phyloP scores from a whole-genome alignment of 331 rosid species.

The Saraca asoca region DNA sequence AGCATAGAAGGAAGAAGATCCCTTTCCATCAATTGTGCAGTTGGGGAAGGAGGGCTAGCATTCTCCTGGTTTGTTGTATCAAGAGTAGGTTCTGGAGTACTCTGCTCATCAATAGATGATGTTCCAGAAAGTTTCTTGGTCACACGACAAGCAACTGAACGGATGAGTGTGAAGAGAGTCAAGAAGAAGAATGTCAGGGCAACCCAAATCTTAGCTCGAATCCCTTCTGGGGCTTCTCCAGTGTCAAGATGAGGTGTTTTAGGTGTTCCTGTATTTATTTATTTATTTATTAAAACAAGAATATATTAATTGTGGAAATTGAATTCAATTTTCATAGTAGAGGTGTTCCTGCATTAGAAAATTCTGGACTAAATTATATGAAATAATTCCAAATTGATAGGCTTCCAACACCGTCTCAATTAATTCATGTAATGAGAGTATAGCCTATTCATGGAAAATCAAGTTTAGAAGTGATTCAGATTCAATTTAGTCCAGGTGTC shows the following conservation, averaged over 20 bases:
- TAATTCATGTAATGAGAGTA: too few species aligned
- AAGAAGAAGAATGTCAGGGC: constrained; percentile 66
- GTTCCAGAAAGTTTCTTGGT: constrained; percentile 49
- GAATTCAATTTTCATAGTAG: too few species aligned
- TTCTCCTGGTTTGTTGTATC: constrained; percentile 48
- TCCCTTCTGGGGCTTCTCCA: constrained; percentile 51
- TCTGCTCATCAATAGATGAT: constrained; percentile 41
- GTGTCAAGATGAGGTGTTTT: constrained; percentile 43
- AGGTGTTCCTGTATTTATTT: constrained; percentile 49
- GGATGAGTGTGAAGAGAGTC: constrained; percentile 54
- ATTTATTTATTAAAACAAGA: too few species aligned
- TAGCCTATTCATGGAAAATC: not conserved
- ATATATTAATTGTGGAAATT: too few species aligned
- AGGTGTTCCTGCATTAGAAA: too few species aligned
- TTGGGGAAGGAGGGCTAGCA: constrained; percentile 45
- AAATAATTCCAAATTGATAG: constrained; percentile 27
- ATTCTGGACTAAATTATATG: constrained; percentile 4
- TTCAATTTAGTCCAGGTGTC: constrained; percentile 3
- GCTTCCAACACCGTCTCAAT: constrained; percentile 1
- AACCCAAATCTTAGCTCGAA: constrained; percentile 53
- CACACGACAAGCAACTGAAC: constrained; percentile 45
- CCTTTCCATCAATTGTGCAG: constrained; percentile 40
- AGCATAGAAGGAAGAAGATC: constrained; percentile 61
- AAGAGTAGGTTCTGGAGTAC: constrained; percentile 35
- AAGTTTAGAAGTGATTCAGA: constrained; percentile 17